Evolutionary conservation across 2,329 filamentous ascomycete genomes (phyloP), one percentile per base, ranked within the genome.

Genomic region (Pezizomycotina sp.): DNA sequence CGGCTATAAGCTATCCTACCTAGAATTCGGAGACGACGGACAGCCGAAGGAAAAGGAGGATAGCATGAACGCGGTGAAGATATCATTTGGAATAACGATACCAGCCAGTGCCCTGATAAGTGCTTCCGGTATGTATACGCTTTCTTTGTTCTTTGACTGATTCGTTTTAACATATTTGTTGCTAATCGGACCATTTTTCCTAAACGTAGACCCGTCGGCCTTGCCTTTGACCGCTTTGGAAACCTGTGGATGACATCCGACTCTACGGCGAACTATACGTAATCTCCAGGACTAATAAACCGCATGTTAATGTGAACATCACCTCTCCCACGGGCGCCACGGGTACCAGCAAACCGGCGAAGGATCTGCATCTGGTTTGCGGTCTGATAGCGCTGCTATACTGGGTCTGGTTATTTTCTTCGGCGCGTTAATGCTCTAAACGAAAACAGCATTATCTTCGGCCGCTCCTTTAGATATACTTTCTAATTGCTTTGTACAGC

Each of bases 241-340:
- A 58, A 73, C 5, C 55, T 79, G 6, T 78, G 68, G 55, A 65
- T 77, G 59, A 67, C 60, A 38, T 71, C 65, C 4, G 74, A 78
- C 52, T 53, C 61, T 9, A 73, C 71, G 74, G 73, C 4, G 74
- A 79, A 59, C 64, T 79, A 26, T 77, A 68, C 47, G 64, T 77
- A 4, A 50, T 71, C 25, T 47, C 50, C 10, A 52, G 38, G 31
- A 50, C 32, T 3, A 27, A n/a, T n/a, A n/a, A n/a, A n/a, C n/a
- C n/a, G n/a, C n/a, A n/a, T n/a, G n/a, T n/a, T n/a, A n/a, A n/a
- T n/a, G n/a, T n/a, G n/a, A n/a, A n/a, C n/a, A n/a, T n/a, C n/a
- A n/a, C n/a, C n/a, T n/a, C n/a, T n/a, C n/a, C n/a, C n/a, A n/a
- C n/a, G n/a, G n/a, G n/a, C n/a, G n/a, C n/a, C n/a, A n/a, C n/a